phyloP scores from a whole-genome alignment of 2,329 filamentous ascomycete species.

The Dothistroma pini region DNA sequence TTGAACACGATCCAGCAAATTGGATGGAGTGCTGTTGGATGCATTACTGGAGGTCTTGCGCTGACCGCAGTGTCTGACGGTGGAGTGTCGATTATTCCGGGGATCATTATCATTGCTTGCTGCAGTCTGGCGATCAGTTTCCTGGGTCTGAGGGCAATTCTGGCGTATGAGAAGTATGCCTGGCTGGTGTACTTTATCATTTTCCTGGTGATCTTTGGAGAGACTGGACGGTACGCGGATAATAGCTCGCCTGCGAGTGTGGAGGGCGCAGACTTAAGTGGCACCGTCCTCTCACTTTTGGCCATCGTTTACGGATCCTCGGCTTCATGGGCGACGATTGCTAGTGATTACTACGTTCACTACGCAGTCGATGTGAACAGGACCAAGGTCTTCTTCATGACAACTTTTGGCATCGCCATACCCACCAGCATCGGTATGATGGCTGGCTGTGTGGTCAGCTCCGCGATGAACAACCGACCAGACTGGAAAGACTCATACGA shows the following conservation, averaged over 20 bases:
- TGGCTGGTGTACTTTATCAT: constrained; percentile 49
- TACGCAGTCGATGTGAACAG: constrained; percentile 40
- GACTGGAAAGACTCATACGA: constrained; percentile 40
- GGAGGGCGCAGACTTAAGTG: constrained; percentile 31
- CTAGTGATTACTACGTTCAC: constrained; percentile 44
- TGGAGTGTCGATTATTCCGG: constrained; percentile 42
- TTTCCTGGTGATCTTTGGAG: constrained; percentile 47
- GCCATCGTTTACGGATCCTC: constrained; percentile 40
- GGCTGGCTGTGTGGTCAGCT: constrained; percentile 40
- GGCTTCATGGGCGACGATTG: constrained; percentile 41
- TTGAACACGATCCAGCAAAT: constrained; percentile 48
- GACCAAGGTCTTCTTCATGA: constrained; percentile 42
- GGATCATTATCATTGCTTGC: constrained; percentile 43
- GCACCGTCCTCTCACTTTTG: constrained; percentile 30
- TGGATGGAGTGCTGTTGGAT: constrained; percentile 42
- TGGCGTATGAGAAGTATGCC: constrained; percentile 49
- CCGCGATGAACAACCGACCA: constrained; percentile 39
- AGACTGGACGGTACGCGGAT: constrained; percentile 45
- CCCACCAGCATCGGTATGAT: constrained; percentile 45
- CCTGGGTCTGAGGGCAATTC: constrained; percentile 43
- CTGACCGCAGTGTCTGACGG: constrained; percentile 43
- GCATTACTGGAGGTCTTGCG: constrained; percentile 43
- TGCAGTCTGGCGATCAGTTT: constrained; percentile 39
- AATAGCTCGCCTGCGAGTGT: constrained; percentile 31
- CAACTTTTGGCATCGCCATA: constrained; percentile 41